Percentiles rank a stretch among this genome's conserved stretches.
phyloP scores from a whole-genome alignment of 352 stramenopile genomes.

The Aphanomyces astaci region DNA sequence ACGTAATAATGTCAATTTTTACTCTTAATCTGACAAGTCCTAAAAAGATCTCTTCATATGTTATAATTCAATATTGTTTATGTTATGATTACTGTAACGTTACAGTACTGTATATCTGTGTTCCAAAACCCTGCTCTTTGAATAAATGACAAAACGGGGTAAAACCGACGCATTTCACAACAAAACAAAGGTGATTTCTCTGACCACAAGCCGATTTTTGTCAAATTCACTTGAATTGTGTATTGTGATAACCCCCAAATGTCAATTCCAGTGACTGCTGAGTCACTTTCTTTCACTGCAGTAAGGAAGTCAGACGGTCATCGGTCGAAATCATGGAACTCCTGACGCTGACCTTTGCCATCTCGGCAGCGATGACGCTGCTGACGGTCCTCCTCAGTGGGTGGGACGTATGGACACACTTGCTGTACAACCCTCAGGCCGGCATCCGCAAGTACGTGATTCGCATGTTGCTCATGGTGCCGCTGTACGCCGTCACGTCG shows the following conservation, averaged over 20 bases:
- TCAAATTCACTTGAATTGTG: background rate
- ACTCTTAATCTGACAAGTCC: too few species aligned
- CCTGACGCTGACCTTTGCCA: constrained; percentile 19
- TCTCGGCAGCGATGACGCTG: constrained; percentile 22
- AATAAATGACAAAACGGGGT: background rate
- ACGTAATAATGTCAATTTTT: too few species aligned
- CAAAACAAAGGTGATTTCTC: background rate
- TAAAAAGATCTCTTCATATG: too few species aligned
- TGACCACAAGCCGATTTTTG: too few species aligned
- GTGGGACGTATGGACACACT: constrained; percentile 18
- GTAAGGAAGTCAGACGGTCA: too few species aligned
- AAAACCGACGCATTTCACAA: background rate
- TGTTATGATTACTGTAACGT: too few species aligned
- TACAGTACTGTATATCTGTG: too few species aligned
- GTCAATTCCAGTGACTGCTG: background rate
- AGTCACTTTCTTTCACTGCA: background rate
- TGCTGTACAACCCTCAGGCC: constrained; percentile 20
- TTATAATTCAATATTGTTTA: too few species aligned
- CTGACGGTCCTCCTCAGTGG: constrained; percentile 21
- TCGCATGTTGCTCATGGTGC: constrained; percentile 49
- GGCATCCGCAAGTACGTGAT: constrained; percentile 34
- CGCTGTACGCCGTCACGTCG: constrained; percentile 37
- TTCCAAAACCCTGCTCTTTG: too few species aligned
- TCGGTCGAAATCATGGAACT: constrained; percentile 14
- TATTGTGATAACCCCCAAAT: background rate